Base-by-base conservation (phyloP, 148 eudicot species). In the Nepenthes mirabilis region DNA sequence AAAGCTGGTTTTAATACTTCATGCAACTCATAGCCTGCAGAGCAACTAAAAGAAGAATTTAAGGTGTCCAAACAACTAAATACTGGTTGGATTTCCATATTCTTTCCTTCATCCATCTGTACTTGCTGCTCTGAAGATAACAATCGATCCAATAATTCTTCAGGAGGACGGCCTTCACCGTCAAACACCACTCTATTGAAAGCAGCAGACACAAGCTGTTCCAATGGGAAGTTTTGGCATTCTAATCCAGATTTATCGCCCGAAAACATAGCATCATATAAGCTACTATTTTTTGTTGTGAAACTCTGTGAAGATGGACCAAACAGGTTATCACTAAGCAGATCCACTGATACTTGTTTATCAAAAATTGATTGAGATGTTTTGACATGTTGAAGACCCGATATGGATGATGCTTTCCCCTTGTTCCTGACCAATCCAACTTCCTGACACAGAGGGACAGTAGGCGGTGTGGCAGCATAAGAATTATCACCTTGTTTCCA, bases 1-100 rank as follows among this genome's bases (percentile, higher is more conserved):
- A 79, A 87, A 35, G 81, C 72, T 37, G 89, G 85, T 60, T 93
- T 90, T 36, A 87, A 63, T 35, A 80, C 95, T 77, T 87, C 97
- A 68, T 79, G 84, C n/a, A 91, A 77, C 79, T 91, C 97, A 71
- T 72, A 82, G 34, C 84, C 95, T 54, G 85, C 74, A 69, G 85
- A 75, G 73, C 72, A 79, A 54, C 60, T 63, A 56, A 63, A 62
- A 52, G 86, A 71, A 54, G 70, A 56, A 1, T 47, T 50, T 47
- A 66, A 14, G 49, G 59, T 47, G 23, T 77, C 79, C 47, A 63
- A 33, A 50, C 14, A 63, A 56, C 59, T 60, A 5, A 47, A 58
- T 54, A 71, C 72, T 43, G 67, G 64, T 54, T 66, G 61, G 45
- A 34, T 14, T 12, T 60, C 65, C 10, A 43, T 35, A 43, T 59